phyloP scores from a whole-genome alignment of 1,139 yeast genomes.

The Sugiyamaella pinicola region DNA sequence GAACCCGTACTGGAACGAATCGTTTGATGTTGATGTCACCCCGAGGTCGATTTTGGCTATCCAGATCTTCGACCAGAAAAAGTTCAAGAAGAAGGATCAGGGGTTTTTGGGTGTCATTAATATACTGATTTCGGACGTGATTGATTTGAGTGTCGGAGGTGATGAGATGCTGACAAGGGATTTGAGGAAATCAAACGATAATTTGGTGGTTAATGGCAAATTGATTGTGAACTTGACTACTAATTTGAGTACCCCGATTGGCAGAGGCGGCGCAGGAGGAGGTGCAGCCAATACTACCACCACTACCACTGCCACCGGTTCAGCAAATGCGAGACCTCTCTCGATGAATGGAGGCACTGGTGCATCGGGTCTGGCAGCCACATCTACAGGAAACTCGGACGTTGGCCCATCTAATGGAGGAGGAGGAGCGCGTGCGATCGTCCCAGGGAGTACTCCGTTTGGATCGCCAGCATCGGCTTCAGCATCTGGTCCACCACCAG shows the following conservation, averaged over 20 bases:
- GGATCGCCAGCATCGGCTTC: conserved; percentile 28
- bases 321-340: conserved; percentile 28
- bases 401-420: too few species aligned
- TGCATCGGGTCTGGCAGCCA: neutral
- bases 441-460: conserved; percentile 20
- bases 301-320: too few species aligned
- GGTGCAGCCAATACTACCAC: too few species aligned
- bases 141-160: conserved; percentile 63
- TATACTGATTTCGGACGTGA: conserved; percentile 83
- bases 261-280: conserved; percentile 22
- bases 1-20: conserved; percentile 97
- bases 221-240: conserved; percentile 60
- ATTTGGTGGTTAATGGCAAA: conserved; percentile 88
- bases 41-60: conserved; percentile 88
- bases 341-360: conserved; percentile 28
- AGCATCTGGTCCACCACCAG: neutral
- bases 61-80: conserved; percentile 95
- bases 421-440: neutral
- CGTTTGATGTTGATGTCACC: conserved; percentile 73
- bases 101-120: conserved; percentile 98
- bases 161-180: conserved; percentile 90
- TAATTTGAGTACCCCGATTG: conserved; percentile 61
- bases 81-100: conserved; percentile 96
- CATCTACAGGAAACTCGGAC: too few species aligned
- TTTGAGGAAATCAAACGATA: conserved; percentile 87